A percentile compares a stretch with the other conserved stretches of the same genome.
phyloP scores from a whole-genome alignment of 805 yeast genomes.

The Ogataea siamensis region DNA sequence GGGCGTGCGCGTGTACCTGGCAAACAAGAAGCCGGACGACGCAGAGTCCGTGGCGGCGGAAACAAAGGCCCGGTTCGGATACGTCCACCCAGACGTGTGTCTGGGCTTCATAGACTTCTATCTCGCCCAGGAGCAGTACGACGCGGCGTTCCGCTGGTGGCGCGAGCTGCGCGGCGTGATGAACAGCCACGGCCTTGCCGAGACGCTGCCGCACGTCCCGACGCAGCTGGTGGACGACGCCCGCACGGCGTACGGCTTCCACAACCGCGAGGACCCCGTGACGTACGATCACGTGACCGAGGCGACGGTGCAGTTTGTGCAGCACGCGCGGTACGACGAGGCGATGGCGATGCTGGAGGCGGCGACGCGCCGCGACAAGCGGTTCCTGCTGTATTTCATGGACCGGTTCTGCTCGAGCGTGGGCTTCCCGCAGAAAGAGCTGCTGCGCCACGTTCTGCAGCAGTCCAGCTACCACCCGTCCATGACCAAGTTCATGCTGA shows the following conservation, averaged over 20 bases:
- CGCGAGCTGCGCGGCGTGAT: conserved; percentile 24
- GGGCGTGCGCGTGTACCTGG: conserved; percentile 42
- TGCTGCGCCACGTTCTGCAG: conserved; percentile 16
- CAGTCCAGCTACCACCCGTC: conserved; percentile 15
- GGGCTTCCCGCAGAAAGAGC: conserved; percentile 27
- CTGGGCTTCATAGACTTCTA: conserved; percentile 36
- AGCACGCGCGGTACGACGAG: conserved; percentile 20
- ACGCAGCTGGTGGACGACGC: conserved; percentile 25
- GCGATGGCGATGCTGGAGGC: conserved; percentile 22
- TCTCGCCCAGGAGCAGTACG: conserved; percentile 26
- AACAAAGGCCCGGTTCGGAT: conserved; percentile 32
- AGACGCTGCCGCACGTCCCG: conserved; percentile 19
- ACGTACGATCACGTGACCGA: conserved; percentile 28
- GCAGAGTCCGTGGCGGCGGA: conserved; percentile 37
- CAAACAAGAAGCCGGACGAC: conserved; percentile 31
- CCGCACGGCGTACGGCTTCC: conserved; percentile 25
- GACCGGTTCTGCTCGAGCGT: conserved; percentile 16
- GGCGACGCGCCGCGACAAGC: conserved; percentile 24
- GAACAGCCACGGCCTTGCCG: conserved; percentile 28
- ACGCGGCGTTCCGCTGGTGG: conserved; percentile 36
- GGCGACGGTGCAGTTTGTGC: conserved; percentile 23
- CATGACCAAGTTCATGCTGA: conserved; percentile 17
- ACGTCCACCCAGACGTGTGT: conserved; percentile 38
- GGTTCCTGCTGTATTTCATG: conserved; percentile 22
- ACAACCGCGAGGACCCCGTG: conserved; percentile 31